Percentiles rank a stretch among this genome's conserved stretches.
These are phyloP conservation scores for Pseudomassariella vexata DNA, from an alignment of 2,329 filamentous ascomycete species.

Conservation along the genomic window DNA sequence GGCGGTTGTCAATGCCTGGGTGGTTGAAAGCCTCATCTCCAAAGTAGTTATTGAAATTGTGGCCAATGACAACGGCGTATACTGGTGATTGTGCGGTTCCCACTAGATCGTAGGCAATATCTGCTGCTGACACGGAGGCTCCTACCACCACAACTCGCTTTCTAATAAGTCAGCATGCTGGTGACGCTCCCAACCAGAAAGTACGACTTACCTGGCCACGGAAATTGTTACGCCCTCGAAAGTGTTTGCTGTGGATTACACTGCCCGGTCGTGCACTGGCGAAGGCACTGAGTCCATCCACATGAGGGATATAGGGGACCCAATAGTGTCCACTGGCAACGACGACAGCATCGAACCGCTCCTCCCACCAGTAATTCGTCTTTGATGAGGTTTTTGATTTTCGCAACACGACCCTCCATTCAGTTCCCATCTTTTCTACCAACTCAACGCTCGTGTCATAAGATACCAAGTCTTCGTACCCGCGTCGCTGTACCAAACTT, in stretches of 20 bases:
- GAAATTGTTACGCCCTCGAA: conserved; percentile 38
- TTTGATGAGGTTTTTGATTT: conserved; percentile 23
- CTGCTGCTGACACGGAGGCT: conserved; percentile 58
- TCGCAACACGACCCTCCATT: conserved; percentile 50
- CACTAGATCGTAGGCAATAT: conserved; percentile 31
- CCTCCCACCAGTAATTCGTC: conserved; percentile 56
- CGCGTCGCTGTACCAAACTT: conserved; percentile 42
- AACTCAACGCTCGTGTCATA: conserved; percentile 59
- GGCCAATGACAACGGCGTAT: conserved; percentile 18
- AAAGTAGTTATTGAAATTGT: conserved; percentile 21
- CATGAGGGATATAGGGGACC: conserved; percentile 45
- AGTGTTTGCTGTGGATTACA: conserved; percentile 51
- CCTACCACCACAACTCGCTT: conserved; percentile 57
- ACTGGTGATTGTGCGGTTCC: conserved; percentile 14
- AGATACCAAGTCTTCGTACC: conserved; percentile 45
- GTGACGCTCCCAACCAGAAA: background rate
- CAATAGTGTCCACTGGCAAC: conserved; percentile 56
- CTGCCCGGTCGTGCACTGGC: conserved; percentile 39
- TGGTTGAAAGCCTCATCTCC: conserved; percentile 20
- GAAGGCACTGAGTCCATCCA: conserved; percentile 42
- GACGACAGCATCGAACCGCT: conserved; percentile 56
- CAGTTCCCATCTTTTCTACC: conserved; percentile 40
- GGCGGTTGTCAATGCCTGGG: conserved; percentile 14
- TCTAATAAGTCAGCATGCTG: conserved; percentile 1
- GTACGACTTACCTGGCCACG: conserved; percentile 32